A percentile compares a stretch with the other conserved stretches of the same genome.
Evolutionary conservation across 805 yeast genomes (phyloP).

Genomic region (Sugiyamaella smithiae): DNA sequence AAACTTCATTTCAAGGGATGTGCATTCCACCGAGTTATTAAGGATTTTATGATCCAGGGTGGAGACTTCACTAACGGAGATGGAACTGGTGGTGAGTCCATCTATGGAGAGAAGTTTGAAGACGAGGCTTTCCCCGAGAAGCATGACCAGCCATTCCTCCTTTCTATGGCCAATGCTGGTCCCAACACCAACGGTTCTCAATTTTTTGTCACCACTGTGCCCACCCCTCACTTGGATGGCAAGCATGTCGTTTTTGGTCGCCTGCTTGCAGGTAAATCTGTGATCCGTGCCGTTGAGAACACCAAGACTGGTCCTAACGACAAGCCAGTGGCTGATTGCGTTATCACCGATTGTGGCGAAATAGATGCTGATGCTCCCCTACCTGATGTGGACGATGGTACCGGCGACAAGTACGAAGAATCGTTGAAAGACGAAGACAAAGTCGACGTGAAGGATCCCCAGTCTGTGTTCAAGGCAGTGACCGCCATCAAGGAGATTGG

Average conservation of each 20-base stretch:
- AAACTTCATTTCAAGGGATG: slow-evolving; percentile 28
- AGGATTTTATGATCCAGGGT: slow-evolving; percentile 36
- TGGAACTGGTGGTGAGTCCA: slow-evolving; percentile 52
- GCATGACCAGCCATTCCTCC: slow-evolving; percentile 75
- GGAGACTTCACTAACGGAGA: slow-evolving; percentile 37
- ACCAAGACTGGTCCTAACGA: slow-evolving; percentile 45
- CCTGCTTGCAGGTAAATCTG: slow-evolving; percentile 41
- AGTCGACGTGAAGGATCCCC: slow-evolving; percentile 51
- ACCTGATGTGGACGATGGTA: slow-evolving; percentile 61
- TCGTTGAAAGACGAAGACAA: slow-evolving; percentile 67
- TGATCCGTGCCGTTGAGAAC: slow-evolving; percentile 57
- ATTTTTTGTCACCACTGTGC: slow-evolving; percentile 75
- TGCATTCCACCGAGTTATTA: slow-evolving; percentile 34
- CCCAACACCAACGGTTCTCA: slow-evolving; percentile 92
- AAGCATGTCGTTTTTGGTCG: slow-evolving; percentile 77
- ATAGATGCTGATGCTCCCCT: slow-evolving; percentile 53
- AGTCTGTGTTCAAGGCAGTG: slow-evolving; percentile 65
- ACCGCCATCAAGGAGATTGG: slow-evolving; percentile 70
- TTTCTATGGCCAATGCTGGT: slow-evolving; percentile 92
- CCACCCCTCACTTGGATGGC: slow-evolving; percentile 62
- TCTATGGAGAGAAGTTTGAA: slow-evolving; percentile 31
- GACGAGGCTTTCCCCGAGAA: slow-evolving; percentile 43
- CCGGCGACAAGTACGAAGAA: slow-evolving; percentile 81
- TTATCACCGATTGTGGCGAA: slow-evolving; percentile 60
- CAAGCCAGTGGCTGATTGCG: slow-evolving; percentile 45